Percentiles rank a stretch among this genome's conserved stretches.
Evolutionary conservation across 345 rosid species (phyloP).

Genomic region (Gossypium sturtianum): DNA sequence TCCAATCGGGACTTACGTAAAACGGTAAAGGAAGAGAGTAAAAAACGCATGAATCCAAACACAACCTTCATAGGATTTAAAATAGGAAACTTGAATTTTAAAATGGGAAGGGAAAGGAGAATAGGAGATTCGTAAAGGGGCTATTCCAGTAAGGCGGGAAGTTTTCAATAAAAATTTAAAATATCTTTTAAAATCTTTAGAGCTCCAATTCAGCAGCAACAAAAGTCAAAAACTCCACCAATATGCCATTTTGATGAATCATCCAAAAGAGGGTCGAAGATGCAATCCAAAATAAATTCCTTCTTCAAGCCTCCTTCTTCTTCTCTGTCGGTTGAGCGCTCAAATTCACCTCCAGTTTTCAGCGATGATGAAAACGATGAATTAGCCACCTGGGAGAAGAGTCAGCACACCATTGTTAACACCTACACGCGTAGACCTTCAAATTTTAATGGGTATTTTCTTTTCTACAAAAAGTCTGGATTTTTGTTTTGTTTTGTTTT

Average conservation of each 20-base stretch:
- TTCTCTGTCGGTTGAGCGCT: background rate
- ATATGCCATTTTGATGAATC: background rate
- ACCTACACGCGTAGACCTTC: constrained; percentile 52
- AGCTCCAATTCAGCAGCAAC: background rate
- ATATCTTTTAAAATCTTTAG: background rate
- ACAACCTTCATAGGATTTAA: too few species aligned
- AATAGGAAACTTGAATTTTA: too few species aligned
- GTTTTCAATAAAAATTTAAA: too few species aligned
- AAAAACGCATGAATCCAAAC: too few species aligned
- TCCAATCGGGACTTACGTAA: too few species aligned
- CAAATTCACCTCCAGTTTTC: constrained; percentile 8
- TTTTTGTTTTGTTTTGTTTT: background rate
- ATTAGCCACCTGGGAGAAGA: constrained; percentile 36
- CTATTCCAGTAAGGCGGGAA: background rate
- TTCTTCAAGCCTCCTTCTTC: constrained; percentile 56
- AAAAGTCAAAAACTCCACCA: background rate
- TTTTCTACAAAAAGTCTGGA: too few species aligned
- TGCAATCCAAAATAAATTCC: constrained; percentile 74
- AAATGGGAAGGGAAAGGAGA: background rate
- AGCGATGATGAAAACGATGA: constrained; percentile 32
- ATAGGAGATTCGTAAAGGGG: background rate
- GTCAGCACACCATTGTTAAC: constrained; percentile 28
- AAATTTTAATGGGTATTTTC: constrained; percentile 27
- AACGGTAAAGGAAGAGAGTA: too few species aligned
- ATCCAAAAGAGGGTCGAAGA: background rate